These are phyloP conservation scores for Dothidotthia symphoricarpi DNA, from an alignment of 2,329 filamentous ascomycete genomes.

Conservation along the genomic window DNA sequence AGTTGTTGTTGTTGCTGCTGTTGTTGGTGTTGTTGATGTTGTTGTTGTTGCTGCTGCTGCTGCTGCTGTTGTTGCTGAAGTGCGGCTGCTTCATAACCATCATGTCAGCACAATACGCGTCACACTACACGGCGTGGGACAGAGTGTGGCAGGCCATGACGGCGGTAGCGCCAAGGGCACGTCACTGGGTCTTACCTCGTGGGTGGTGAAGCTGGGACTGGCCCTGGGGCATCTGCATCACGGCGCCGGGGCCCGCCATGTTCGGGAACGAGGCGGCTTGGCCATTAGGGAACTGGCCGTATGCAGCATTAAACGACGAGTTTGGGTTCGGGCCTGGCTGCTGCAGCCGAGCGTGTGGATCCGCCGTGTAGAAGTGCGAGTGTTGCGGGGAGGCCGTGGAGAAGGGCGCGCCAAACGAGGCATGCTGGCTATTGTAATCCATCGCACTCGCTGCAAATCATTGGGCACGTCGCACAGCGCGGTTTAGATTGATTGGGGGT, in stretches of 20 bases:
- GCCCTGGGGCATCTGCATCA: constrained; percentile 34
- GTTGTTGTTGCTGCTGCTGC: constrained; percentile 37
- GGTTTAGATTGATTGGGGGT: constrained; percentile 41
- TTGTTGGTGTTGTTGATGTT: constrained; percentile 36
- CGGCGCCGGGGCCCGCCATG: constrained; percentile 38
- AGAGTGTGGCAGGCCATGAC: constrained; percentile 4
- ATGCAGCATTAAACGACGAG: constrained; percentile 20
- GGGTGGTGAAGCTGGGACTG: constrained; percentile 38
- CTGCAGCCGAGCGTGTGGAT: constrained; percentile 38
- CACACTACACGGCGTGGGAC: constrained; percentile 1
- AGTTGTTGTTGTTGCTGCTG: constrained; percentile 38
- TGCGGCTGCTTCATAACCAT: constrained; percentile 19
- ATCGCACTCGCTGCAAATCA: constrained; percentile 36
- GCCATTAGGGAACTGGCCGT: constrained; percentile 35
- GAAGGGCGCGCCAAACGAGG: constrained; percentile 35
- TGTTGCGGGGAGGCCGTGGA: constrained; percentile 37
- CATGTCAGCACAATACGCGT: constrained; percentile 15
- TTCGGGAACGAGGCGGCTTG: constrained; percentile 31
- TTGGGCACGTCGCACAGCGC: constrained; percentile 41
- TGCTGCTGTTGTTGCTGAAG: constrained; percentile 40
- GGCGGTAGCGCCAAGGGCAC: constrained; percentile 10
- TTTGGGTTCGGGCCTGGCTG: constrained; percentile 25
- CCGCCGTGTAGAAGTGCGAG: constrained; percentile 29
- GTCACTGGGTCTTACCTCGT: constrained; percentile 39
- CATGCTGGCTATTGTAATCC: constrained; percentile 42